These are phyloP conservation scores for Cyphellophora attinorum DNA, from an alignment of 2,329 filamentous ascomycete species.

Conservation along the genomic window DNA sequence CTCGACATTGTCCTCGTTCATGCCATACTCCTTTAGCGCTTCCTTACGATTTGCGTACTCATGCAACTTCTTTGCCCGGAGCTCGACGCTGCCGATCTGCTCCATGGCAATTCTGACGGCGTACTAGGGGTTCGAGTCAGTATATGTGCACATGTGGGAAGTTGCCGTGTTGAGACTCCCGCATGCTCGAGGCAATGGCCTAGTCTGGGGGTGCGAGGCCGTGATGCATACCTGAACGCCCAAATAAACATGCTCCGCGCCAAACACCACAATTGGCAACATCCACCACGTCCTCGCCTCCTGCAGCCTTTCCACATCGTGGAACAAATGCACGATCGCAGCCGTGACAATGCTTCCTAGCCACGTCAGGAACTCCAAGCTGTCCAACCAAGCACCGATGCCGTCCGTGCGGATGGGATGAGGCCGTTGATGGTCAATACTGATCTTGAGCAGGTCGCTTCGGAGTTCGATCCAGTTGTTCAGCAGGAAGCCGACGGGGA, in stretches of 20 bases:
- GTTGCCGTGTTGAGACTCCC: no score
- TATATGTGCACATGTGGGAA: no score
- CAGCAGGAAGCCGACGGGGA: conserved; percentile 1
- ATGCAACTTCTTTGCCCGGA: not conserved
- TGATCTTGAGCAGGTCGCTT: conserved; percentile 1
- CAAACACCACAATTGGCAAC: conserved; percentile 1
- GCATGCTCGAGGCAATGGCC: no score
- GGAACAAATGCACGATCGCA: conserved; percentile 1
- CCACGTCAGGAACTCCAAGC: conserved; percentile 1
- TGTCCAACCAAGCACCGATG: conserved; percentile 1
- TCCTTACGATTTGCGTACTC: not conserved
- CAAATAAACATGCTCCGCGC: conserved; percentile 2
- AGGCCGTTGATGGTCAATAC: conserved; percentile 2
- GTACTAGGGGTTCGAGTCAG: no score
- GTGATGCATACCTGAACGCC: no score
- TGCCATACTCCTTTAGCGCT: not conserved
- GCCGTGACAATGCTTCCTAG: conserved; percentile 2
- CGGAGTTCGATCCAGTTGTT: conserved; percentile 3
- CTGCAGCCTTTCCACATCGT: not conserved
- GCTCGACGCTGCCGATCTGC: not conserved
- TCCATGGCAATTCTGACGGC: not conserved
- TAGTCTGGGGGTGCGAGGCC: no score
- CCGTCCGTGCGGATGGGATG: conserved; percentile 1
- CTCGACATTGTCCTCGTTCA: no score
- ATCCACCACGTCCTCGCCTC: conserved; percentile 1